Conservation (phyloP, 1,284 basidiomycete genomes). For the Ceratorhiza oryzae-sativae region DNA sequence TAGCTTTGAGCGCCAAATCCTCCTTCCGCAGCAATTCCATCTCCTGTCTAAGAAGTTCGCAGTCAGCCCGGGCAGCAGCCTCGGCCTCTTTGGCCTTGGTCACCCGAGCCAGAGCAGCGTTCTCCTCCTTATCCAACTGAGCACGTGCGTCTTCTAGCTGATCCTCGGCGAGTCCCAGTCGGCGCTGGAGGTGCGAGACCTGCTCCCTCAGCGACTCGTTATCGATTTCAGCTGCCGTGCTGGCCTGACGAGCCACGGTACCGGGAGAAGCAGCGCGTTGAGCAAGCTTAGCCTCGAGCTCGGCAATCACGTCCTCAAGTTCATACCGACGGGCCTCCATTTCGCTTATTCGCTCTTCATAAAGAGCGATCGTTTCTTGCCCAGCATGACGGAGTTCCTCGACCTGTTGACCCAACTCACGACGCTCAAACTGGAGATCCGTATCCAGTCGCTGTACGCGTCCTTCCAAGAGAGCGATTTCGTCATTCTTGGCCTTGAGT, state of each 20-base stretch:
- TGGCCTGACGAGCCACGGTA: conserved; percentile 54
- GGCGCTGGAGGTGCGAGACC: conserved; percentile 81
- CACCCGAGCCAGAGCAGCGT: conserved; percentile 67
- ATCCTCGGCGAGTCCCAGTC: conserved; percentile 81
- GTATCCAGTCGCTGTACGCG: conserved; percentile 58
- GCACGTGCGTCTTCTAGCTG: conserved; percentile 79
- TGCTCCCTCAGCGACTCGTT: conserved; percentile 91
- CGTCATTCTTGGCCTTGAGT: conserved; percentile 62
- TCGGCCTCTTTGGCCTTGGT: conserved; percentile 81
- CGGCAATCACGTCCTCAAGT: conserved; percentile 70
- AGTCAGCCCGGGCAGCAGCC: conserved; percentile 70
- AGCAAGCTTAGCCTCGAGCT: conserved; percentile 63
- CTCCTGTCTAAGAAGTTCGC: conserved; percentile 67
- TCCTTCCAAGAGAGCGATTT: conserved; percentile 61
- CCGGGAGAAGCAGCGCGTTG: conserved; percentile 53
- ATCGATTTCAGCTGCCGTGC: conserved; percentile 84
- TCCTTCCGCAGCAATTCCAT: conserved; percentile 68
- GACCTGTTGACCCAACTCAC: conserved; percentile 71
- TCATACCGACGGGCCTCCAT: conserved; percentile 79
- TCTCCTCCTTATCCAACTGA: conserved; percentile 77
- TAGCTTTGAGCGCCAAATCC: conserved; percentile 65
- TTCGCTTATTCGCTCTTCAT: conserved; percentile 82
- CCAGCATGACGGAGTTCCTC: conserved; percentile 84
- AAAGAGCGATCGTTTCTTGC: conserved; percentile 91
- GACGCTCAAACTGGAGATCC: conserved; percentile 70